phyloP scores from a whole-genome alignment of 2,329 filamentous ascomycete species.

The Penicillium sp. region DNA sequence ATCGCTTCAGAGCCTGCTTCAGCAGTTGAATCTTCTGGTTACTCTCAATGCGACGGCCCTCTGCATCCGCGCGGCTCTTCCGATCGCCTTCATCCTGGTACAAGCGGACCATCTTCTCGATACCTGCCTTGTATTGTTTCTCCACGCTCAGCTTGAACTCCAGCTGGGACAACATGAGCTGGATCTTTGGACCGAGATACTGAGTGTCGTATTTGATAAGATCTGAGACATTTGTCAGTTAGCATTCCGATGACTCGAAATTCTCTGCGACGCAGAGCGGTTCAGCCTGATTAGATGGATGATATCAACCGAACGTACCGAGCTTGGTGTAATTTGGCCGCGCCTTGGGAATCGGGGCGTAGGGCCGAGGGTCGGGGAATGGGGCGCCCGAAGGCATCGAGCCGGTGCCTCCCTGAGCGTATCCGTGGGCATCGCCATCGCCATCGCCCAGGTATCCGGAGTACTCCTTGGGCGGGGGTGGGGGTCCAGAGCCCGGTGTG shows the following conservation, averaged over 20 bases:
- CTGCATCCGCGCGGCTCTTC: slow-evolving; percentile 90
- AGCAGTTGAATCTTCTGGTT: slow-evolving; percentile 96
- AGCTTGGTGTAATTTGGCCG: slow-evolving; percentile 93
- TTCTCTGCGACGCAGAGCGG: background rate
- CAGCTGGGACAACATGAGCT: slow-evolving; percentile 97
- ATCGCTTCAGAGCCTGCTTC: slow-evolving; percentile 92
- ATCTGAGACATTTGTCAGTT: slow-evolving; percentile 52
- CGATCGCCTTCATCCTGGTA: slow-evolving; percentile 97
- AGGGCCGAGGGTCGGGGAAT: slow-evolving; percentile 67
- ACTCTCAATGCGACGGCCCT: slow-evolving; percentile 83
- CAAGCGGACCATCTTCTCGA: slow-evolving; percentile 98
- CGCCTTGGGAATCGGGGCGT: slow-evolving; percentile 62
- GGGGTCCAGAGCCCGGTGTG: slow-evolving; percentile 48
- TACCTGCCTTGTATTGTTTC: slow-evolving; percentile 96
- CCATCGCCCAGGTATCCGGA: slow-evolving; percentile 49
- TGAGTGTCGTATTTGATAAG: slow-evolving; percentile 98
- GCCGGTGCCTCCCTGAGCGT: slow-evolving; percentile 59
- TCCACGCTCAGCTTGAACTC: slow-evolving; percentile 99
- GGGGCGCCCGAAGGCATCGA: slow-evolving; percentile 77
- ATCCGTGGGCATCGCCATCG: slow-evolving; percentile 49
- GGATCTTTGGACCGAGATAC: slow-evolving; percentile 91
- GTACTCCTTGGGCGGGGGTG: slow-evolving; percentile 70
- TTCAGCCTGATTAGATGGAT: background rate
- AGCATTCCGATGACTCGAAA: slow-evolving; percentile 17
- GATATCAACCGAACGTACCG: slow-evolving; percentile 53